Percentiles rank a stretch among this genome's conserved stretches.
Conservation (phyloP, 2,329 filamentous ascomycete genomes). For the Colletotrichum tofieldiae region DNA sequence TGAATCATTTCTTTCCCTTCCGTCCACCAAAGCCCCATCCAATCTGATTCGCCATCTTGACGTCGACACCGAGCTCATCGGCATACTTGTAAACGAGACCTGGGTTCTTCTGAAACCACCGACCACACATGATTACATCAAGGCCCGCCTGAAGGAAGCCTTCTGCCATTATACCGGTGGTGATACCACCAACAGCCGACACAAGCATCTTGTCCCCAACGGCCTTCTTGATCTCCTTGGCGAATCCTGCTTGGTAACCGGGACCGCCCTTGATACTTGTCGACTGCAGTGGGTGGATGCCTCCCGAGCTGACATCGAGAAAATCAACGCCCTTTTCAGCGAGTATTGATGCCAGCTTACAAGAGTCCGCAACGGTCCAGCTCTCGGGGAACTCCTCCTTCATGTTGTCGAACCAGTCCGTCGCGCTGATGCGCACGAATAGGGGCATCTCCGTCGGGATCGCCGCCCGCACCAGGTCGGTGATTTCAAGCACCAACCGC, state of each 20-base stretch:
- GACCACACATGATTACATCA: constrained; percentile 66
- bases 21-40: constrained; percentile 68
- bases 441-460: constrained; percentile 80
- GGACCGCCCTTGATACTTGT: constrained; percentile 69
- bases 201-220: constrained; percentile 73
- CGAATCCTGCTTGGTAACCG: constrained; percentile 80
- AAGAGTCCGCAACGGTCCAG: constrained; percentile 78
- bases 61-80: constrained; percentile 64
- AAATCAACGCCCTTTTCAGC: constrained; percentile 80
- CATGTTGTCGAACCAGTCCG: constrained; percentile 81
- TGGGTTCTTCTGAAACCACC: constrained; percentile 73
- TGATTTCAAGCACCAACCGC: constrained; percentile 77
- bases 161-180: constrained; percentile 61
- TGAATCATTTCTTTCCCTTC: not conserved
- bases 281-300: constrained; percentile 70
- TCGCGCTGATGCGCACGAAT: constrained; percentile 81
- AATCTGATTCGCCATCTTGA: constrained; percentile 68
- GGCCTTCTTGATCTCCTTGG: constrained; percentile 79
- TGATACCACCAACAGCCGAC: constrained; percentile 66
- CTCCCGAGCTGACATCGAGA: constrained; percentile 80
- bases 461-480: constrained; percentile 72
- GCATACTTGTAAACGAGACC: constrained; percentile 70
- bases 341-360: constrained; percentile 74
- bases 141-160: constrained; percentile 61
- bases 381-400: constrained; percentile 68